Evolutionary conservation across 768 basidiomycete species (phyloP), one percentile per base, ranked within the genome.

Genomic region (Kwoniella bestiolae): DNA sequence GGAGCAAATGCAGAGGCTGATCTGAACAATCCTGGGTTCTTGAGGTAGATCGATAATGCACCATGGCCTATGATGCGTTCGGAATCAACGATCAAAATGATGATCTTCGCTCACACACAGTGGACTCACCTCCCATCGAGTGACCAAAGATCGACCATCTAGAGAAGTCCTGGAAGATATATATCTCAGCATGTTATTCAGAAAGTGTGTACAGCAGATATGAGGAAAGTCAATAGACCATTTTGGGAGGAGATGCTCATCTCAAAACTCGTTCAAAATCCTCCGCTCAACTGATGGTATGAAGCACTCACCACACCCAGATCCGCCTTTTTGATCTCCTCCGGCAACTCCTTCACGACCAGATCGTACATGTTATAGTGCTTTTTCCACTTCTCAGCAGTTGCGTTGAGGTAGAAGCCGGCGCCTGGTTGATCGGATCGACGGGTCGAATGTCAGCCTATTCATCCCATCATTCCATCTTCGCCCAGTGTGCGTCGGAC

Each of bases 351-450:
- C 47, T 87, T 76, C 11, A 90, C 89, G 70, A 98, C 83, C 75
- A 92, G 88, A 14, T 88, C 89, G 62, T 90, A 86, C 94, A 97
- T 97, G 80, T 90, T 90, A 79, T 94, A 94, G 72, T 82, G 67
- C 73, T 82, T 82, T 56, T 67, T 72, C 72, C 75, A 84, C 47
- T 77, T 74, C 11, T 80, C 79, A 9, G 87, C 85, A 2, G 92
- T 96, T 3, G 95, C 95, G 77, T 96, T 88, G 71, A 99, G 80
- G 81, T 99, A 98, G 83, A 98, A 99, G 35, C 96, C 95, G 49
- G 96, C 96, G 49, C 93, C 92, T 51, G 87, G 87, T 49, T n/a
- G n/a, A n/a, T n/a, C n/a, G n/a, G n/a, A n/a, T n/a, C n/a, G n/a
- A n/a, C n/a, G n/a, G n/a, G 12, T 49, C 47, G 11, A 49, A 28